Base-by-base conservation (phyloP, 2,329 filamentous ascomycete genomes). In the Colletotrichum noveboracense region DNA sequence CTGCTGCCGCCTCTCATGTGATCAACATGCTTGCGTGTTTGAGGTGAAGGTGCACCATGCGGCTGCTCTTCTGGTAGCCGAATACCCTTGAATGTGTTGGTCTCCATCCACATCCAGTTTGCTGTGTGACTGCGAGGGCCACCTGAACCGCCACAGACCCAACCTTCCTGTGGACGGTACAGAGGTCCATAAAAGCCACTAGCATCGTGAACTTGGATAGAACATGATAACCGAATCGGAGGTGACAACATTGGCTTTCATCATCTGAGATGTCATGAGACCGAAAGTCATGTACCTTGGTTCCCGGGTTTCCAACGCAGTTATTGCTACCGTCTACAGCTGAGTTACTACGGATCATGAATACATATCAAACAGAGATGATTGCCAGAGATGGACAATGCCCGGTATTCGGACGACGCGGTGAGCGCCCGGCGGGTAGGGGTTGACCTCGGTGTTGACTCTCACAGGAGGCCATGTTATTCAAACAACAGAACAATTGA, bases 111-210 rank as follows among this genome's bases (percentile, higher is more conserved):
- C n/a, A 7, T 48, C 18, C 10, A 48, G 10, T 21, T 21, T 6
- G 43, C n/a, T 52, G 6, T 21, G 1, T 4, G n/a, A 2, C 10
- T 52, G 43, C 2, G 2, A 52, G 3, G 10, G 0, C 43, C 3
- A 13, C 6, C 0, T 52, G 43, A 21, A 7, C 43, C 43, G 1
- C 4, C 43, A 7, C 43, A 21, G 0, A 4, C 43, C 7, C 4
- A 21, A 13, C 18, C 6, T 48, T 48, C 18, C 9, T 10, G 38
- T 12, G 9, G 18, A 18, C 9, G 1, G 38, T 21, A 4, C 5
- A 48, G 43, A 48, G n/a, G n/a, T 1, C n/a, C 7, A 48, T 13
- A 21, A 13, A 21, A 13, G 43, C 43, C 43, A 13, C n/a, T 48
- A 2, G 6, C 43, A 43, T 43, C 38, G 5, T n/a, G 9, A 43